These are phyloP conservation scores for Paecilomyces formosus DNA, from an alignment of 2,329 filamentous ascomycete genomes.

Conservation along the genomic window DNA sequence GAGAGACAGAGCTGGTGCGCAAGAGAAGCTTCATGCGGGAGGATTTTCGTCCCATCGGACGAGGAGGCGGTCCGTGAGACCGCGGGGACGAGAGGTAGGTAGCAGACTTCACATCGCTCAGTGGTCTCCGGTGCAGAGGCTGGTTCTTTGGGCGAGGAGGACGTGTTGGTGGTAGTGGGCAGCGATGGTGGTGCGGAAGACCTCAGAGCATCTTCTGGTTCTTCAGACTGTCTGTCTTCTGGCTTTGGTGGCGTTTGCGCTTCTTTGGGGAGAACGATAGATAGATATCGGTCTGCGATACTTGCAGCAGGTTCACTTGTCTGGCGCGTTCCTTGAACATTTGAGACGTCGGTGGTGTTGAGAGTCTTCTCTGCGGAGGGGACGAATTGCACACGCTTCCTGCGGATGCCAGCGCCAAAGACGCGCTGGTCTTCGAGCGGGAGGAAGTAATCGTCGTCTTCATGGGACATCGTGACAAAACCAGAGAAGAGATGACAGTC, in stretches of 20 bases:
- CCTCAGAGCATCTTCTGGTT: neutral
- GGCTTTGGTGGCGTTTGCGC: neutral
- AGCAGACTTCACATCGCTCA: slow-evolving; percentile 49
- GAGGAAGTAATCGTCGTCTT: slow-evolving; percentile 51
- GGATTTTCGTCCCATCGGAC: slow-evolving; percentile 5
- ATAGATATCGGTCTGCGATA: slow-evolving; percentile 38
- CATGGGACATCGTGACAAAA: slow-evolving; percentile 19
- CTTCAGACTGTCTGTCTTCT: slow-evolving; percentile 3
- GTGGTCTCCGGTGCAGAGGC: neutral
- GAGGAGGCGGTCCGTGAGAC: slow-evolving; percentile 14
- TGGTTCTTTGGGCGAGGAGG: neutral
- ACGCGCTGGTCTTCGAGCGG: slow-evolving; percentile 53
- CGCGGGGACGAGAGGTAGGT: slow-evolving; percentile 42
- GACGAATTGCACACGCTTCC: slow-evolving; percentile 55
- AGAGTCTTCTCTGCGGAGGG: slow-evolving; percentile 34
- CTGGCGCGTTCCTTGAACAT: slow-evolving; percentile 16
- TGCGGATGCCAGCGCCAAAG: slow-evolving; percentile 57
- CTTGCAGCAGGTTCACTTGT: slow-evolving; percentile 15
- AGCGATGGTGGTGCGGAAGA: slow-evolving; percentile 7
- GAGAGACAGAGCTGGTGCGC: slow-evolving; percentile 50
- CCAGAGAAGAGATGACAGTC: neutral
- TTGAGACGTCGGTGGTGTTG: slow-evolving; percentile 21
- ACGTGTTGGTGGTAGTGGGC: neutral
- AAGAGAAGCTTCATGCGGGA: slow-evolving; percentile 43
- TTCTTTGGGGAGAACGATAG: slow-evolving; percentile 36